phyloP scores from a whole-genome alignment of 345 rosid species.

The Acer negundo region DNA sequence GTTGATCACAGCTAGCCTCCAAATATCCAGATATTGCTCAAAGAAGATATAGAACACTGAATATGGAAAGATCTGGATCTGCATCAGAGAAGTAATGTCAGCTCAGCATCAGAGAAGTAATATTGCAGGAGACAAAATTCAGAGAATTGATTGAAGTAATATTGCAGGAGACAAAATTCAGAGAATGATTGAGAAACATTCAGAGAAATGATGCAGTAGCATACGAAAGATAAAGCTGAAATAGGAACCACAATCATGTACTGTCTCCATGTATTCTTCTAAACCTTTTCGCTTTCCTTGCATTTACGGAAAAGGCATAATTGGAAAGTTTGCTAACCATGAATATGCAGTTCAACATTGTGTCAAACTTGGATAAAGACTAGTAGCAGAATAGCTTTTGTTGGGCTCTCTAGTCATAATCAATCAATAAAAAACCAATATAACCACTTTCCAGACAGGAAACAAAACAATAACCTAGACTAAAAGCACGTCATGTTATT shows the following conservation, averaged over 20 bases:
- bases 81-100: constrained; percentile 38
- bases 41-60: constrained; percentile 94
- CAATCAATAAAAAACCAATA: background rate
- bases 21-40: constrained; percentile 93
- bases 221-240: background rate
- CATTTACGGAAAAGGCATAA: background rate
- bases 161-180: background rate
- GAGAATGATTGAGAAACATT: background rate
- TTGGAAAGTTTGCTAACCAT: background rate
- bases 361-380: background rate
- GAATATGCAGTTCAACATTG: background rate
- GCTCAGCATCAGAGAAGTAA: background rate
- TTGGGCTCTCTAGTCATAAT: background rate
- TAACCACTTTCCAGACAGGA: background rate
- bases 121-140: background rate
- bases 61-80: constrained; percentile 90
- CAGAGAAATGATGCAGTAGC: constrained; percentile 2
- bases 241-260: background rate
- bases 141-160: background rate
- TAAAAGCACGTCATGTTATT: background rate
- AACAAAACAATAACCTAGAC: background rate
- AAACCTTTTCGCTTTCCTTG: background rate
- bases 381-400: background rate
- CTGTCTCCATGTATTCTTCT: background rate
- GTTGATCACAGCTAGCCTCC: constrained; percentile 85